A percentile compares a stretch with the other conserved stretches of the same genome.
Conservation (phyloP, 2,329 filamentous ascomycete genomes). For the Helotiales sp. region DNA sequence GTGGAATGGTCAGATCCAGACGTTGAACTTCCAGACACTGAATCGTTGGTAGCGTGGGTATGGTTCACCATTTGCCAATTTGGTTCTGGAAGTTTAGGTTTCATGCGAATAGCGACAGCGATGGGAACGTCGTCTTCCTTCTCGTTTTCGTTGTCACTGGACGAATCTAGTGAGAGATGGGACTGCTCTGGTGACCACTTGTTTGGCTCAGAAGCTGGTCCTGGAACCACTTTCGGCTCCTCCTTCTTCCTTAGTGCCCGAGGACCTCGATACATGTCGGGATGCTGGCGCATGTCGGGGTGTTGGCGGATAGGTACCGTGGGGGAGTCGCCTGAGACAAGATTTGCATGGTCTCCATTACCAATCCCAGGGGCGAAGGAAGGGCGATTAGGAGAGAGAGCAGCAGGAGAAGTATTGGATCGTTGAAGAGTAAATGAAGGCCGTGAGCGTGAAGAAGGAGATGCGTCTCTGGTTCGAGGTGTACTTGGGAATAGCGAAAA, state of each 20-base stretch:
- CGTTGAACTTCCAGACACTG: slow-evolving; percentile 27
- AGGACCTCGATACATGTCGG: neutral
- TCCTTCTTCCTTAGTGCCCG: slow-evolving; percentile 1
- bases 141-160: slow-evolving; percentile 20
- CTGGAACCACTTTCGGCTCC: neutral
- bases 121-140: slow-evolving; percentile 4
- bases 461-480: slow-evolving; percentile 28
- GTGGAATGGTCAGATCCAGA: slow-evolving; percentile 32
- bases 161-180: slow-evolving; percentile 32
- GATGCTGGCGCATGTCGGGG: neutral
- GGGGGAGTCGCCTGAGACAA: slow-evolving; percentile 22
- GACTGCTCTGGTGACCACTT: slow-evolving; percentile 34
- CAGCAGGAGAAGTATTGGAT: slow-evolving; percentile 61
- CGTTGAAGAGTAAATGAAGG: slow-evolving; percentile 43
- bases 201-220: neutral
- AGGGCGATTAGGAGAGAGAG: slow-evolving; percentile 52
- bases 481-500: slow-evolving; percentile 47
- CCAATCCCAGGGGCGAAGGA: slow-evolving; percentile 33
- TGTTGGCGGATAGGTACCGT: neutral
- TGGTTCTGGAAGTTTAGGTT: slow-evolving; percentile 33
- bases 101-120: slow-evolving; percentile 24
- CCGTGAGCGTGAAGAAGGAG: slow-evolving; percentile 18
- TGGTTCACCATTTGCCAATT: slow-evolving; percentile 38
- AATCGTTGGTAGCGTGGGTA: slow-evolving; percentile 22
- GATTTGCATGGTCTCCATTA: slow-evolving; percentile 33